Base-by-base conservation (phyloP, 768 basidiomycete genomes). In the Pleurotus pulmonarius region DNA sequence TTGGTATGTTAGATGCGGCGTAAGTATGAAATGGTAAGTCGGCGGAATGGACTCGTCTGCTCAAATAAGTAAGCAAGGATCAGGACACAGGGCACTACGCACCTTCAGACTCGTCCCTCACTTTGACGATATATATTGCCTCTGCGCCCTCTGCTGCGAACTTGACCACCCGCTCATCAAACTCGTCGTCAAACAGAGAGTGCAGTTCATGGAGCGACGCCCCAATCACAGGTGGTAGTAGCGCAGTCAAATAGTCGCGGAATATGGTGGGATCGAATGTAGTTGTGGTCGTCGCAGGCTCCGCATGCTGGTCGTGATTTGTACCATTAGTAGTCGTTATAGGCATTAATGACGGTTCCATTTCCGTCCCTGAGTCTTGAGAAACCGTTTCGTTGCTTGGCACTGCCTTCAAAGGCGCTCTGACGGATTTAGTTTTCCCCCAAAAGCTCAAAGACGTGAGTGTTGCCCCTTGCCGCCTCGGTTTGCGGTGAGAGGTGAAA, bases 141-240 rank as follows among this genome's bases (percentile, higher is more conserved):
- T 83, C 89, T 5, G 86, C 86, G 25, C 81, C 83, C 60, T 94
- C 92, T 3, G 75, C 73, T 6, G 90, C 86, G 72, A 94, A 94
- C 56, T 86, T 81, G 48, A 80, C 68, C 18, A 92, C 87, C 62
- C 83, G 85, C 60, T 90, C 90, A 56, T 87, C 80, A 59, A 92
- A 94, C 52, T 83, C 82, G 49, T 80, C 77, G 63, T 91, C 87
- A 61, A 94, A 86, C 37, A 90, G 65, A 0, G 81, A 73, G 38
- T 86, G 78, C 2, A 94, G 73, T 55, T 94, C 91, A 40, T 77
- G 73, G 0, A 76, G 75, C 9, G 73, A 65, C 2, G 90, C 86
- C n/a, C 85, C 91, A n/a, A 95, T 78, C 1, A 93, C 80, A 9
- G 91, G 88, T 1, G 93, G 92, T 2, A 95, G 74, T 20, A 95